Conservation (phyloP, 768 basidiomycete species). For the Hericium coralloides region DNA sequence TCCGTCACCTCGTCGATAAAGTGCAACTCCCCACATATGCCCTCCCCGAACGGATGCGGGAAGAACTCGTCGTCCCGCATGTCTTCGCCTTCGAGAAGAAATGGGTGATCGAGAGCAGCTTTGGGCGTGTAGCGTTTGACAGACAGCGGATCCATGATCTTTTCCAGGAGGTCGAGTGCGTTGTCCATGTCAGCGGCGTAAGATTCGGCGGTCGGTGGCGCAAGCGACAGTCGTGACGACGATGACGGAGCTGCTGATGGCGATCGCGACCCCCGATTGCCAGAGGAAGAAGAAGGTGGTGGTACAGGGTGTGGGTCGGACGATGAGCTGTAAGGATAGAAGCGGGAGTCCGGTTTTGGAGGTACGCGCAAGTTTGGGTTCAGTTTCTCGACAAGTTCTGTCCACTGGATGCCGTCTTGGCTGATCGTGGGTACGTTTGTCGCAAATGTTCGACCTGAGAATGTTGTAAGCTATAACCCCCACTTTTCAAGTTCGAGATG, state of each 20-base stretch:
- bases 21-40: constrained; percentile 57
- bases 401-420: constrained; percentile 59
- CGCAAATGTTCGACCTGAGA: constrained; percentile 74
- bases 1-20: constrained; percentile 51
- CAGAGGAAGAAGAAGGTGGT: constrained; percentile 17
- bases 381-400: constrained; percentile 62
- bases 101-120: constrained; percentile 70
- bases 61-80: constrained; percentile 62
- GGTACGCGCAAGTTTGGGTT: constrained; percentile 64
- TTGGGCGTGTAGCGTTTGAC: constrained; percentile 71
- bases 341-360: constrained; percentile 38
- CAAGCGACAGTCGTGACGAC: constrained; percentile 12
- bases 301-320: constrained; percentile 20
- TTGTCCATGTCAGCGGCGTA: constrained; percentile 49
- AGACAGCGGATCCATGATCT: constrained; percentile 68
- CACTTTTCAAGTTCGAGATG: background rate
- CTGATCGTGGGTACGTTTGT: constrained; percentile 84
- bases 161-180: constrained; percentile 70
- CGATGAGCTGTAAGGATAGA: constrained; percentile 40
- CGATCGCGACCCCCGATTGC: constrained; percentile 11
- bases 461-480: background rate
- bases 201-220: constrained; percentile 25
- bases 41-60: constrained; percentile 61
- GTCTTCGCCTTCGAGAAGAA: constrained; percentile 48
- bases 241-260: constrained; percentile 17